A percentile compares a stretch with the other conserved stretches of the same genome.
phyloP scores from a whole-genome alignment of 176 grass and related monocot genomes.

The Eleusine coracana region DNA sequence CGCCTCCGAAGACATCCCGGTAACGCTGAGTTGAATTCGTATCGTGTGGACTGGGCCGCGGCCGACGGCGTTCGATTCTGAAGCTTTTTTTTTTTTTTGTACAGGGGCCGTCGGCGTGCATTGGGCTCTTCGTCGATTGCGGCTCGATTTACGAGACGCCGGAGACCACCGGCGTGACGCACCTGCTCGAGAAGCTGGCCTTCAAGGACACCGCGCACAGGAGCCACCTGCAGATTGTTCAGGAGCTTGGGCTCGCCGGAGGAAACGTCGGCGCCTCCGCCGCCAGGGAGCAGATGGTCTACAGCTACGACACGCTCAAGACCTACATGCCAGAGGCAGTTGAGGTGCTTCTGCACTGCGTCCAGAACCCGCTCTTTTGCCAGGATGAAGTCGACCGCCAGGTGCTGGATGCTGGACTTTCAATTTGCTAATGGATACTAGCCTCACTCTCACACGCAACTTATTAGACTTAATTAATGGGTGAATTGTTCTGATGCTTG shows the following conservation, averaged over 20 bases:
- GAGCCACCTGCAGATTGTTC: conserved; percentile 59
- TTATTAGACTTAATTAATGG: too few species aligned
- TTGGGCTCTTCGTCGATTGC: conserved; percentile 74
- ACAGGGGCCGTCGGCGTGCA: conserved; percentile 63
- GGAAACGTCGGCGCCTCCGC: conserved; percentile 56
- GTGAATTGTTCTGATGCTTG: background rate
- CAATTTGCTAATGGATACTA: background rate
- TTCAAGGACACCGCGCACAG: conserved; percentile 87
- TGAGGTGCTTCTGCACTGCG: conserved; percentile 72
- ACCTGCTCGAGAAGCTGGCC: conserved; percentile 74
- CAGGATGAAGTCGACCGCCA: conserved; percentile 65
- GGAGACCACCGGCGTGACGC: conserved; percentile 51
- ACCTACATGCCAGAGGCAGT: conserved; percentile 62
- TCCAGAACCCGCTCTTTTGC: conserved; percentile 77
- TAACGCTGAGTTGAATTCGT: too few species aligned
- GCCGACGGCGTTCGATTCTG: too few species aligned
- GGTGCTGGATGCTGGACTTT: conserved; percentile 32
- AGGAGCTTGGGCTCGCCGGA: conserved; percentile 64
- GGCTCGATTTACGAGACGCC: conserved; percentile 77
- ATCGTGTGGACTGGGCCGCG: too few species aligned
- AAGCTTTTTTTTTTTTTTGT: too few species aligned
- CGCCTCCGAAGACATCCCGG: conserved; percentile 70
- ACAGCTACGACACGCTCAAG: conserved; percentile 81
- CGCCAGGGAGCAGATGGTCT: conserved; percentile 82
- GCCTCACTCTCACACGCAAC: background rate